Conservation (phyloP, 1,139 yeast species). For the Yamadazyma mexicana region DNA sequence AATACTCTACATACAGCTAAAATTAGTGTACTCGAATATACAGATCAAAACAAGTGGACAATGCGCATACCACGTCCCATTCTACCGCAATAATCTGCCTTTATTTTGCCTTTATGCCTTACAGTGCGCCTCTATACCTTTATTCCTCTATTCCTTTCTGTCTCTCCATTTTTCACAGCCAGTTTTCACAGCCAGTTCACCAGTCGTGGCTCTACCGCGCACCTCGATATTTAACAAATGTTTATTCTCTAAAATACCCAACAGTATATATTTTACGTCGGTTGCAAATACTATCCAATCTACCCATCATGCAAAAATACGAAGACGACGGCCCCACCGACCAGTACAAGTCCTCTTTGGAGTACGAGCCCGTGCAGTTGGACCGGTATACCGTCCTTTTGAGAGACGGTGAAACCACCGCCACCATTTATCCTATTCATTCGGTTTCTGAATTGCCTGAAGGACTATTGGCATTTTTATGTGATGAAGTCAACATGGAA, state of each 20-base stretch:
- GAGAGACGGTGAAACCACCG: constrained; percentile 88
- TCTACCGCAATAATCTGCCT: too few relatives aligned
- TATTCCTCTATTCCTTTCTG: too few relatives aligned
- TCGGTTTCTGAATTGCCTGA: constrained; percentile 66
- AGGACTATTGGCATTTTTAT: constrained; percentile 73
- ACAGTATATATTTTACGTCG: constrained; percentile 7
- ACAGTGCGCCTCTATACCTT: too few relatives aligned
- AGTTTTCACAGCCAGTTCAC: too few relatives aligned
- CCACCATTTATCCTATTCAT: constrained; percentile 86
- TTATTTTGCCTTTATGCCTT: too few relatives aligned
- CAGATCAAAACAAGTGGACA: too few relatives aligned
- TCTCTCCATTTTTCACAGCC: too few relatives aligned
- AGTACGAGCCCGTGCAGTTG: constrained; percentile 31
- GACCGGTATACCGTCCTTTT: constrained; percentile 65
- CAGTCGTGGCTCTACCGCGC: background rate
- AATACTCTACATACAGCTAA: too few relatives aligned
- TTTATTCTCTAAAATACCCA: constrained; percentile 8
- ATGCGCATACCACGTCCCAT: too few relatives aligned
- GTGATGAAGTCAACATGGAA: constrained; percentile 94
- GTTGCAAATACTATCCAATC: background rate
- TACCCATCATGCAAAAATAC: constrained; percentile 7
- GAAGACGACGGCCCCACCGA: background rate
- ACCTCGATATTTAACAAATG: background rate
- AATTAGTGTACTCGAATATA: too few relatives aligned
- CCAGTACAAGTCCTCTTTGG: constrained; percentile 15